Percentiles rank a stretch among this genome's conserved stretches.
Evolutionary conservation across 441 rosid genomes (phyloP).

Genomic region (Metrosideros polymorpha): DNA sequence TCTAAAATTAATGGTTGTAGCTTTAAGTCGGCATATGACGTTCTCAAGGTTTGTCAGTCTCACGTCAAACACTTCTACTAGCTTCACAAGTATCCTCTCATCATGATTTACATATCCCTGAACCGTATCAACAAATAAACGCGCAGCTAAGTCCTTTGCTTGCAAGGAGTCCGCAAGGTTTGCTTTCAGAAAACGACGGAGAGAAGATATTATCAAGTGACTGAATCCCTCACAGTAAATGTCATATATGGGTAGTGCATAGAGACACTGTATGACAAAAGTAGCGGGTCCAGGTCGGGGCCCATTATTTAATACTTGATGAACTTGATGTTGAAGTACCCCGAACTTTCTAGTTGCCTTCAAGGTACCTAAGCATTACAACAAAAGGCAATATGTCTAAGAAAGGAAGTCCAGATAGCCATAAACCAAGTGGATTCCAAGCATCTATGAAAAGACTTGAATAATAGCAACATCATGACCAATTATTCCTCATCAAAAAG

Average conservation of each 20-base stretch:
- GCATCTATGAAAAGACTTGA: not conserved
- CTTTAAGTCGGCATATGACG: constrained; percentile 25
- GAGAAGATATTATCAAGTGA: constrained; percentile 72
- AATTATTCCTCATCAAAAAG: not conserved
- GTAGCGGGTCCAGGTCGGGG: constrained; percentile 75
- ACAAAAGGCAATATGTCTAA: not conserved
- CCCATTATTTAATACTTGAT: constrained; percentile 40
- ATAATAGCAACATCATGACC: not conserved
- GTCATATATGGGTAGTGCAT: constrained; percentile 63
- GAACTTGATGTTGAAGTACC: constrained; percentile 65
- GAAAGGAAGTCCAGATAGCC: not conserved
- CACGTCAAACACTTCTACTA: constrained; percentile 54
- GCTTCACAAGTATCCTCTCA: constrained; percentile 47
- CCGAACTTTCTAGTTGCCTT: constrained; percentile 72
- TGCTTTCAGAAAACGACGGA: constrained; percentile 50
- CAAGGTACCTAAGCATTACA: constrained; percentile 38
- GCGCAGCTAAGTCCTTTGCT: constrained; percentile 58
- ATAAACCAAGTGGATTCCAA: not conserved
- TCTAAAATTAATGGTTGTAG: constrained; percentile 8
- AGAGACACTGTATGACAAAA: constrained; percentile 53
- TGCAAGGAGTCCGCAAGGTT: constrained; percentile 26
- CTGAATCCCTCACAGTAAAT: constrained; percentile 69
- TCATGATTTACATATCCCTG: constrained; percentile 45
- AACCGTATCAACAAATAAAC: constrained; percentile 38
- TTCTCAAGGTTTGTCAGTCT: constrained; percentile 43